Evolutionary conservation across 805 yeast genomes (phyloP), one percentile per base, ranked within the genome.

Genomic region (Naumovozyma castellii): DNA sequence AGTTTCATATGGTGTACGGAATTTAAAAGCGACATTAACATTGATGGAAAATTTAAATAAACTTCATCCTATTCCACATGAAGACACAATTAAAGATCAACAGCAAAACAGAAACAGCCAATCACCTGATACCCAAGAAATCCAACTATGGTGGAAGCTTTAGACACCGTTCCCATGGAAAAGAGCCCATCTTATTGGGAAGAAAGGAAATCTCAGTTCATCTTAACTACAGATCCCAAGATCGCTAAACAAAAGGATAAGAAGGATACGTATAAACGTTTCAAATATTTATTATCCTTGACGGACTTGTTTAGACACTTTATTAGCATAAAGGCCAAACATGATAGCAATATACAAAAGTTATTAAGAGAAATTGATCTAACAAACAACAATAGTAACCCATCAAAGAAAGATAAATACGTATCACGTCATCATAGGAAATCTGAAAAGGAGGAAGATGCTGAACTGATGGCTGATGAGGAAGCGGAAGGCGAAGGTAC

Each of bases 371-470:
- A 71, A 36, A 66, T 77, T 19, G 87, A 81, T 49, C 12, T 14
- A 2, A 62, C 64, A 18, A 68, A 75, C 43, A 57, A 62, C 20
- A 68, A 69, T 18, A 66, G 67, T 36, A 57, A n/a, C n/a, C n/a
- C n/a, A n/a, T n/a, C 64, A 30, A 62, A 61, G 37, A 32, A 38
- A 16, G 14, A 42, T n/a, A 53, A 40, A 43, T 55, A 44, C 43
- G 46, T 43, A 10, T 50, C 57, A 12, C 53, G 62, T 38, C 78
- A 92, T 36, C 77, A 84, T 40, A 73, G 97, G 47, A 92, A 88
- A 54, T 78, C 95, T 0, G 97, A 92, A 62, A 82, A 85, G 61
- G 97, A 90, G 60, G 98, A 90, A 62, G 97, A 90, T 59, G 94
- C 86, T 2, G 97, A 90, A 59, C 69, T 90, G 42, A 71, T 90